These are phyloP conservation scores for Protea cynaroides DNA, from an alignment of 164 flowering plant species.

Conservation along the genomic window DNA sequence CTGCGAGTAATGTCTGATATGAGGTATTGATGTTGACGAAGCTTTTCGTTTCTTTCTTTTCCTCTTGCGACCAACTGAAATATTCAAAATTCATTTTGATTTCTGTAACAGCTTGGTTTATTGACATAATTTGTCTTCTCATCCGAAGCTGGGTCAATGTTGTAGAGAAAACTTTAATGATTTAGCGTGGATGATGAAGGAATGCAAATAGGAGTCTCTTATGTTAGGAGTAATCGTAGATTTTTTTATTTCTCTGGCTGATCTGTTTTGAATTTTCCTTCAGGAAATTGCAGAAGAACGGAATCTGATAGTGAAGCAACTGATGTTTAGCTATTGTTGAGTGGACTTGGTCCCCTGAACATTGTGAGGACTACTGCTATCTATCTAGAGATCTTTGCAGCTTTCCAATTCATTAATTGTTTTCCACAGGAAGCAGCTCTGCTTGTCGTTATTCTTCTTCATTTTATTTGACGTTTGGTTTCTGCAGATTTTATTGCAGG, in stretches of 20 bases:
- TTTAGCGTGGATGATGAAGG: neutral
- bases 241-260: neutral
- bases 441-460: neutral
- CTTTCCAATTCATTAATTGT: neutral
- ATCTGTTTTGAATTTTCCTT: neutral
- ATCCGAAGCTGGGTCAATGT: no score
- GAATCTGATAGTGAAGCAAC: no score
- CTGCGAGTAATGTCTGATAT: neutral
- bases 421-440: neutral
- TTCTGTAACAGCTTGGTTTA: no score
- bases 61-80: neutral
- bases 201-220: neutral
- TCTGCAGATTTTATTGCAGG: slow-evolving; percentile 14
- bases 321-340: no score
- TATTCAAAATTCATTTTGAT: neutral
- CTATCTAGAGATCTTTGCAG: neutral
- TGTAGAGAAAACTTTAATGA: no score
- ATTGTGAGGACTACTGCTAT: no score
- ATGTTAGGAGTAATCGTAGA: neutral
- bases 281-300: neutral
- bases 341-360: no score
- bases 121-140: no score
- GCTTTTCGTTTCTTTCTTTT: neutral
- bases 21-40: neutral
- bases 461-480: neutral